Evolutionary conservation across 257 asterid genomes (phyloP).

Genomic region (Ehretia macrophylla): DNA sequence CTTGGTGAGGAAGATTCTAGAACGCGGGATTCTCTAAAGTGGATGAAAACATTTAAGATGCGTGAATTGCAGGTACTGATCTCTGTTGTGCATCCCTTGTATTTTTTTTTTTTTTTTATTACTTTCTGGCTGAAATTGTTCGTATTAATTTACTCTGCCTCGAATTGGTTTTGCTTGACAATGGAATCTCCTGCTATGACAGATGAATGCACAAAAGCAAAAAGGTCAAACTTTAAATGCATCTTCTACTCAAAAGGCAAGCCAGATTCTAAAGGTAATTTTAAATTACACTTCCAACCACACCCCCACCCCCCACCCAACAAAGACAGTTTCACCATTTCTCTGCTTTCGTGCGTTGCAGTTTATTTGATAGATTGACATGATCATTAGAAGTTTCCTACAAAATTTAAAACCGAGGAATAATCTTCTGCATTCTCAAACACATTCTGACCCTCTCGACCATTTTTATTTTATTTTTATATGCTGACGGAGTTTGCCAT

Average conservation of each 20-base stretch:
- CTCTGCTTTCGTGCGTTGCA: too few species aligned
- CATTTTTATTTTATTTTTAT: background rate
- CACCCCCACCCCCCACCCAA: too few species aligned
- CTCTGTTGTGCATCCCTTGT: background rate
- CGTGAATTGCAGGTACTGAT: constrained; percentile 69
- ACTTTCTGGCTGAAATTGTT: too few species aligned
- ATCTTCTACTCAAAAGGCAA: constrained; percentile 77
- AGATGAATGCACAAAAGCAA: constrained; percentile 89
- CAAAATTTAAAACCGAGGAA: too few species aligned
- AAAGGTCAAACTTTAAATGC: constrained; percentile 70
- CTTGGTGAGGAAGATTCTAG: constrained; percentile 96
- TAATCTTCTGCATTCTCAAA: too few species aligned
- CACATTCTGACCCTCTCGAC: too few species aligned
- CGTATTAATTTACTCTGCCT: background rate
- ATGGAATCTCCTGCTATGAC: constrained; percentile 3
- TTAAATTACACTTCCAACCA: background rate
- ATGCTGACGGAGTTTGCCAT: background rate
- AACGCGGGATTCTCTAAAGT: constrained; percentile 81
- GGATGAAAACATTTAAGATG: constrained; percentile 92
- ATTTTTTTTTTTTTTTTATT: too few species aligned
- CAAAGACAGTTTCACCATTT: too few species aligned
- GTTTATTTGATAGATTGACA: too few species aligned
- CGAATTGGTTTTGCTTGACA: background rate
- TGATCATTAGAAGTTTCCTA: too few species aligned
- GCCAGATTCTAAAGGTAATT: constrained; percentile 69